Conservation (phyloP, 2,329 filamentous ascomycete genomes). For the Fusarium subglutinans region DNA sequence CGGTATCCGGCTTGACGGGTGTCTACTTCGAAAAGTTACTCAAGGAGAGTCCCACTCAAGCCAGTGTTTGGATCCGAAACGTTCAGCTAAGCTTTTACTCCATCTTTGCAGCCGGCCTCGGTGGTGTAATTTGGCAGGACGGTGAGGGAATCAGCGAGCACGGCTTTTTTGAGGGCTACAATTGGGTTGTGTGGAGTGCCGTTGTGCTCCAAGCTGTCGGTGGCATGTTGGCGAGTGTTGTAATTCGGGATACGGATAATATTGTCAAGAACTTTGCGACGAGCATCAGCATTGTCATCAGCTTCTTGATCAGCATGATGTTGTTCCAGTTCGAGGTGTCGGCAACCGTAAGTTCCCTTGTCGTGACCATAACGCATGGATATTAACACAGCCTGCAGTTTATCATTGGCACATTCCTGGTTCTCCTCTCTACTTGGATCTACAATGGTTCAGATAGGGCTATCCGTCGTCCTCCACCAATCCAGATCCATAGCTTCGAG, state of each 20-base stretch:
- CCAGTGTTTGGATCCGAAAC: constrained; percentile 92
- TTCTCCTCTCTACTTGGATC: constrained; percentile 84
- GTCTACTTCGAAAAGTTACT: constrained; percentile 92
- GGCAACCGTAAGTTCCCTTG: constrained; percentile 66
- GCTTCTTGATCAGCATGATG: constrained; percentile 83
- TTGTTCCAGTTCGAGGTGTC: constrained; percentile 86
- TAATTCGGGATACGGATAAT: constrained; percentile 63
- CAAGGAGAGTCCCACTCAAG: constrained; percentile 79
- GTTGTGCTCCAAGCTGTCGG: constrained; percentile 85
- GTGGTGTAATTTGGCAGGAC: constrained; percentile 88
- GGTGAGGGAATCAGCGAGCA: constrained; percentile 82
- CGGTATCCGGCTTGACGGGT: constrained; percentile 84
- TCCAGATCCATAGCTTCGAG: constrained; percentile 78
- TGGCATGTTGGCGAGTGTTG: constrained; percentile 74
- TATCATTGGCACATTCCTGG: constrained; percentile 78
- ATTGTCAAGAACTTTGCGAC: constrained; percentile 95
- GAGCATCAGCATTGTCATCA: constrained; percentile 89
- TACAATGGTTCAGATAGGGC: constrained; percentile 76
- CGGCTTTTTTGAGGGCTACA: constrained; percentile 96
- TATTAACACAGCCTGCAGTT: constrained; percentile 65
- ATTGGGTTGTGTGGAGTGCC: constrained; percentile 87
- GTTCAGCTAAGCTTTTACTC: constrained; percentile 96
- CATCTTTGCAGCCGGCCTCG: constrained; percentile 85
- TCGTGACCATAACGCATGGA: neutral
- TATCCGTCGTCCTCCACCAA: constrained; percentile 65